Percentiles rank a stretch among this genome's conserved stretches.
Evolutionary conservation across 106 monocot species (phyloP).

Genomic region (Narthecium ossifragum): DNA sequence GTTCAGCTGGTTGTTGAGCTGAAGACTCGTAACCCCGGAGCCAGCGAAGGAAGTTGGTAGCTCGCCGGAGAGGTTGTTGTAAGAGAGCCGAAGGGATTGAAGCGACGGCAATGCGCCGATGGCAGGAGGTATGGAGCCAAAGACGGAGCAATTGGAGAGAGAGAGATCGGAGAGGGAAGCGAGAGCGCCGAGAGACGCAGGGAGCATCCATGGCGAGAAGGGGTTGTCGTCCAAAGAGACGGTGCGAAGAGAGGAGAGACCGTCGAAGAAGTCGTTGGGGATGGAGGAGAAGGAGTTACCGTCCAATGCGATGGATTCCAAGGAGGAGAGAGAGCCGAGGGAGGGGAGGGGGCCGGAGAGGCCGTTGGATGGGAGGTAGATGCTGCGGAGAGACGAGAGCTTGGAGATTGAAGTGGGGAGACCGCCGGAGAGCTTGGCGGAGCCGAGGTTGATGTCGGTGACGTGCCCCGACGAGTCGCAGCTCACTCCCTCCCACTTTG

Average conservation of each 20-base stretch:
- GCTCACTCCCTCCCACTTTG: constrained; percentile 42
- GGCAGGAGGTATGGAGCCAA: constrained; percentile 50
- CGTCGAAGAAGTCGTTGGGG: constrained; percentile 51
- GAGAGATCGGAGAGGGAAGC: constrained; percentile 34
- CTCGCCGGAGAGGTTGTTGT: constrained; percentile 51
- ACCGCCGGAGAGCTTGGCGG: constrained; percentile 18
- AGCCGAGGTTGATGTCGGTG: constrained; percentile 36
- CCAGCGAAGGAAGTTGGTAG: constrained; percentile 37
- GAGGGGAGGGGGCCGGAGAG: constrained; percentile 58
- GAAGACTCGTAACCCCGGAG: constrained; percentile 27
- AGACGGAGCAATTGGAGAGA: constrained; percentile 52
- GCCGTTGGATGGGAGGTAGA: constrained; percentile 50
- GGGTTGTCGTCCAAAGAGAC: constrained; percentile 62
- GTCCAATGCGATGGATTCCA: constrained; percentile 36
- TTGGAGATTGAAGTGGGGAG: constrained; percentile 32
- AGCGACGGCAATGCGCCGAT: constrained; percentile 34
- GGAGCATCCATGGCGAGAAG: constrained; percentile 44
- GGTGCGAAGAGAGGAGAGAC: constrained; percentile 37
- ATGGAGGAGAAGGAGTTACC: constrained; percentile 53
- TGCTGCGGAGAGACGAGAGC: constrained; percentile 34
- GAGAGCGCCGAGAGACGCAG: constrained; percentile 17
- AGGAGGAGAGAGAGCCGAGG: constrained; percentile 30
- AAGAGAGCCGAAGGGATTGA: constrained; percentile 47
- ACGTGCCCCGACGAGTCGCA: constrained; percentile 44
- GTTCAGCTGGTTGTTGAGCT: constrained; percentile 73